phyloP scores from a whole-genome alignment of 495 filamentous ascomycete genomes.

The Neurospora tetraspora region DNA sequence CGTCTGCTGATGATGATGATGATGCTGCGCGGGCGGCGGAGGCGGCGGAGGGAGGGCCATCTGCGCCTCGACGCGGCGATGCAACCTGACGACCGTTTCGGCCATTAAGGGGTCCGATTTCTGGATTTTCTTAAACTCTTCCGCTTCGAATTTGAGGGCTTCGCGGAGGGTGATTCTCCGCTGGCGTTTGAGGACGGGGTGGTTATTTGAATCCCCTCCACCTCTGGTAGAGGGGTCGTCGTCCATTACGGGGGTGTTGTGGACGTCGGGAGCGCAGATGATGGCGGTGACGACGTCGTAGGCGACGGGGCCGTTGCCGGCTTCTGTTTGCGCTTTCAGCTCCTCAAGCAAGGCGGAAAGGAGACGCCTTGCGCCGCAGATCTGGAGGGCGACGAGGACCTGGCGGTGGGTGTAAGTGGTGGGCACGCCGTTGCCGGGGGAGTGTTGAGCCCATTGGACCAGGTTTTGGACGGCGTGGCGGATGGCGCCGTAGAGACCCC shows the following conservation, averaged over 20 bases:
- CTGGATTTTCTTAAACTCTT: constrained; percentile 51
- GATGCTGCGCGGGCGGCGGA: constrained; percentile 4
- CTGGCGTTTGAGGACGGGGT: constrained; percentile 15
- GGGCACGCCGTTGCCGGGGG: constrained; percentile 54
- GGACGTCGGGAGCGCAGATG: constrained; percentile 57
- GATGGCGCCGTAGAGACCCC: constrained; percentile 53
- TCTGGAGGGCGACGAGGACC: constrained; percentile 51
- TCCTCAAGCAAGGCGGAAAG: constrained; percentile 60
- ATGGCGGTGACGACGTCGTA: constrained; percentile 68
- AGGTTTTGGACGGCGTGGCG: constrained; percentile 58
- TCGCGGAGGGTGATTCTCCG: constrained; percentile 46
- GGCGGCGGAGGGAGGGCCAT: constrained; percentile 25
- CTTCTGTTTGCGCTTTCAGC: constrained; percentile 40
- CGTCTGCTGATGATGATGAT: neutral
- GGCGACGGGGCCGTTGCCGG: constrained; percentile 48
- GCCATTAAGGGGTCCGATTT: constrained; percentile 52
- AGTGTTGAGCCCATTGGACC: constrained; percentile 60
- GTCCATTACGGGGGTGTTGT: constrained; percentile 12
- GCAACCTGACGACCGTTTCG: constrained; percentile 64
- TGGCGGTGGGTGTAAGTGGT: constrained; percentile 74
- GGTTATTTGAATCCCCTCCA: constrained; percentile 10
- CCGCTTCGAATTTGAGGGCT: constrained; percentile 54
- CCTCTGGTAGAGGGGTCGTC: constrained; percentile 19
- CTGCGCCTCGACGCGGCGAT: constrained; percentile 61
- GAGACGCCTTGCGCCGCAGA: constrained; percentile 58